Conservation (phyloP, 2,329 filamentous ascomycete species). For the Juglanconis oblonga region DNA sequence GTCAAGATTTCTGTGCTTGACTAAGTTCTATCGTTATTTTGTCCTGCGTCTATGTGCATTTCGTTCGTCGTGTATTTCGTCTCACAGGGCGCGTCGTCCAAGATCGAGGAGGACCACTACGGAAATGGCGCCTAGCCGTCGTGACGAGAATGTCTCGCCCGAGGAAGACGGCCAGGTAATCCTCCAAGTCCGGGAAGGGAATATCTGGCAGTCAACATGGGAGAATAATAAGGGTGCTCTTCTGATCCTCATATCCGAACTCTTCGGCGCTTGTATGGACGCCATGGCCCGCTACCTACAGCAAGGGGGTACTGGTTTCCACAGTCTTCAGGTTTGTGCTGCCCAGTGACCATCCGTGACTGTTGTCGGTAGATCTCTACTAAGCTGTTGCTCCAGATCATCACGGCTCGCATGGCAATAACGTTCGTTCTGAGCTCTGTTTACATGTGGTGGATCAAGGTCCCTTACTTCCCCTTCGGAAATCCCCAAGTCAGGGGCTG, state of each 20-base stretch:
- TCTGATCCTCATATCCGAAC: constrained; percentile 11
- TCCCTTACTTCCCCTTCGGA: constrained; percentile 16
- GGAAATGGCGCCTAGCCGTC: constrained; percentile 2
- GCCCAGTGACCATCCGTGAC: too few relatives aligned
- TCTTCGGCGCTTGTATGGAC: constrained; percentile 16
- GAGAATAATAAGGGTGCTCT: constrained; percentile 17
- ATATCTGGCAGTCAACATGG: constrained; percentile 12
- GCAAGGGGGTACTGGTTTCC: constrained; percentile 14
- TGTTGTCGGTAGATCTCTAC: not conserved
- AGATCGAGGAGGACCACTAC: not conserved
- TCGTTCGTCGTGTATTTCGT: not conserved
- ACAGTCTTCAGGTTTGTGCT: constrained; percentile 10
- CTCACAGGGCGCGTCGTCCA: not conserved
- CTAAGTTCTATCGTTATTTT: too few relatives aligned
- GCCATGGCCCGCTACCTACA: constrained; percentile 15
- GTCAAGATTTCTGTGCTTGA: not conserved
- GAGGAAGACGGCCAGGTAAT: not conserved
- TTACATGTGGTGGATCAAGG: constrained; percentile 16
- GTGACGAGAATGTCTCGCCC: not conserved
- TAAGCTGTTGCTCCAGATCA: not conserved
- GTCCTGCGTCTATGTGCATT: not conserved
- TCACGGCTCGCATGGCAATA: constrained; percentile 14
- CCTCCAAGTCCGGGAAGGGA: not conserved
- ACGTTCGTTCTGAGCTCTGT: constrained; percentile 9
- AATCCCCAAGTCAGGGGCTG: constrained; percentile 12